Conservation (phyloP, 2,329 filamentous ascomycete species). For the Pseudogymnoascus sp. region DNA sequence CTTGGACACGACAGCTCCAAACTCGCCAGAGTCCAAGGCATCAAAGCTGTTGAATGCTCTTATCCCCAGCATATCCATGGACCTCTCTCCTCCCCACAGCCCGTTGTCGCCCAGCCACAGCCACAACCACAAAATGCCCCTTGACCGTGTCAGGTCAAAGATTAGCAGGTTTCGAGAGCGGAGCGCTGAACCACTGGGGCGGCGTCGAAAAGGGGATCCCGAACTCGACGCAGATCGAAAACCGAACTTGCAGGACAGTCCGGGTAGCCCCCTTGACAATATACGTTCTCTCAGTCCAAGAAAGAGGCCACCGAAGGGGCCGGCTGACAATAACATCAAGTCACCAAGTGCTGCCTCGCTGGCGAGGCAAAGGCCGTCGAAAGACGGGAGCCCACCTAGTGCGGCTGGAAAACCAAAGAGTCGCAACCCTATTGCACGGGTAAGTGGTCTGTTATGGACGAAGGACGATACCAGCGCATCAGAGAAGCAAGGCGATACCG, state of each 20-base stretch:
- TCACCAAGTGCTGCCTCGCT: background rate
- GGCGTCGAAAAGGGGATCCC: background rate
- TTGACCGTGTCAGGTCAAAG: slow-evolving; percentile 35
- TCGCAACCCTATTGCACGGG: slow-evolving; percentile 55
- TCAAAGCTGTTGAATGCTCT: slow-evolving; percentile 29
- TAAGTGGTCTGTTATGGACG: slow-evolving; percentile 54
- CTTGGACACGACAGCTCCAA: slow-evolving; percentile 36
- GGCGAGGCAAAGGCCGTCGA: slow-evolving; percentile 36
- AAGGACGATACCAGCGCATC: slow-evolving; percentile 40
- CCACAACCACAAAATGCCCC: slow-evolving; percentile 52
- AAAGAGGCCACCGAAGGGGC: background rate
- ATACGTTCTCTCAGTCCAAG: slow-evolving; percentile 43
- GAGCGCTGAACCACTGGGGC: slow-evolving; percentile 10
- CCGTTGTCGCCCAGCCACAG: slow-evolving; percentile 45
- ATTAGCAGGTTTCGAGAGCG: slow-evolving; percentile 30
- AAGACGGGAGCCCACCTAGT: slow-evolving; percentile 3
- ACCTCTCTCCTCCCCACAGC: slow-evolving; percentile 56
- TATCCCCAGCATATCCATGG: slow-evolving; percentile 53
- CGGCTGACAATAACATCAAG: background rate
- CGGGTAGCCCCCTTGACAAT: background rate
- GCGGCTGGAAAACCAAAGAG: slow-evolving; percentile 23
- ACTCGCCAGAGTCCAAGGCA: slow-evolving; percentile 24
- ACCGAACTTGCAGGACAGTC: background rate
- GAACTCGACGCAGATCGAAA: background rate
- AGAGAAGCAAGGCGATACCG: slow-evolving; percentile 36